Evolutionary conservation across 805 yeast species (phyloP), one percentile per base, ranked within the genome.

Genomic region (Deakozyma indianensis): DNA sequence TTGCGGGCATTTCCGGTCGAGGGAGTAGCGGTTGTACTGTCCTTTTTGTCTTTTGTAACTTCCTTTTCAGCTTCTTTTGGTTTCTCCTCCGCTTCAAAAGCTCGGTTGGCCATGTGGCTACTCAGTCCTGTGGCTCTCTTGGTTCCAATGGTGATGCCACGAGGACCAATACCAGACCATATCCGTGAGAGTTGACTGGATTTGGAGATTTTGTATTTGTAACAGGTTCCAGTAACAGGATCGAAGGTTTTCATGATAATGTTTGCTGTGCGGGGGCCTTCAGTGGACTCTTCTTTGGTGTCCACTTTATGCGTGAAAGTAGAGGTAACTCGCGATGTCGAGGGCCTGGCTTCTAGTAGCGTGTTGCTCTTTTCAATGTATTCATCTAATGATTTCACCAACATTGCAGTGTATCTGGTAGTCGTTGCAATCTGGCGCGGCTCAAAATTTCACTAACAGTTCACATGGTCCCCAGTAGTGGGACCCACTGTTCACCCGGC

Each of bases 121-220:
- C 64, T 63, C n/a, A 56, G 3, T 4, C 66, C 66, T 11, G 29
- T 14, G 18, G 38, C 18, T 9, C 4, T 32, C 5, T 7, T 32
- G 5, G 18, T n/a, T 7, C 18, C 38, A 5, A 32, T 7, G 16
- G 11, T 32, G 38, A 7, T 32, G 9, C 38, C 38, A 32, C 18
- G 53, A 4, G 67, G 66, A 21, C 94, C 94, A 42, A 86, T 56
- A 4, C 83, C 81, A 43, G 83, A 74, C 58, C 83, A 64, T 21
- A 86, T 57, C 52, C 88, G 72, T 22, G 84, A 77, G 41, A 87
- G 72, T 59, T 86, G 94, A 58, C 85, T 84, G 42, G 71, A 63
- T 51, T 80, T 79, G 50, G 66, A 64, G 1, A 90, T 77, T 48
- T 66, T 68, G 57, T 69, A 75, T 49, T 69, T 71, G 60, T 78